phyloP scores from a whole-genome alignment of 352 stramenopile species.

The Sclerospora graminicola region DNA sequence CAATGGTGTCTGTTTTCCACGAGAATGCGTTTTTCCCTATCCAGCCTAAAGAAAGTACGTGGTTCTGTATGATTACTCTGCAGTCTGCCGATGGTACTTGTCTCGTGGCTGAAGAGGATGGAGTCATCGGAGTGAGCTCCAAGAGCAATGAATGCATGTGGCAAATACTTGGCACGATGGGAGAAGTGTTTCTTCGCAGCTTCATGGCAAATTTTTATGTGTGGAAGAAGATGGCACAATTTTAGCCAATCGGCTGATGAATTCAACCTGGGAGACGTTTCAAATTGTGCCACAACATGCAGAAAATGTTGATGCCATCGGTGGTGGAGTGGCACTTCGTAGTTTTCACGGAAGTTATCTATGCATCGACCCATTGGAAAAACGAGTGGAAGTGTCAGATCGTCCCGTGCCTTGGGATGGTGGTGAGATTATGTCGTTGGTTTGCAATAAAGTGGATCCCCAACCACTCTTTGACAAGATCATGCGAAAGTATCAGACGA shows the following conservation, averaged over 20 bases:
- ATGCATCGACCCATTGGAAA: constrained; percentile 39
- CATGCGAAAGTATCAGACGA: constrained; percentile 68
- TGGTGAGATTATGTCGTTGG: constrained; percentile 55
- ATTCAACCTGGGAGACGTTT: constrained; percentile 86
- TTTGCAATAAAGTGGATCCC: constrained; percentile 52
- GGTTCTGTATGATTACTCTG: constrained; percentile 75
- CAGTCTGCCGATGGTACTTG: constrained; percentile 53
- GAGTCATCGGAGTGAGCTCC: constrained; percentile 33
- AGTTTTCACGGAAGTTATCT: constrained; percentile 77
- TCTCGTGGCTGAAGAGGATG: constrained; percentile 57
- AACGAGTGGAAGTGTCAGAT: constrained; percentile 16
- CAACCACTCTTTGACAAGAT: constrained; percentile 53
- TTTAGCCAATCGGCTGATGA: constrained; percentile 51
- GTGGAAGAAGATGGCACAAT: constrained; percentile 67
- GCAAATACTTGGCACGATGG: constrained; percentile 56
- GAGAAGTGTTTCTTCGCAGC: constrained; percentile 63
- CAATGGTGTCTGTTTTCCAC: constrained; percentile 49
- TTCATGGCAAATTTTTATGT: constrained; percentile 78
- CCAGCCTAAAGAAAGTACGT: constrained; percentile 33
- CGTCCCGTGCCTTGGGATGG: constrained; percentile 62
- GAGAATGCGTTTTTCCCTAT: constrained; percentile 34
- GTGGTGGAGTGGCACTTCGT: constrained; percentile 49
- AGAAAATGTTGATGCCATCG: constrained; percentile 3
- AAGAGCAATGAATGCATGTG: constrained; percentile 40
- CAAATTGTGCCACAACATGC: constrained; percentile 54